Percentiles rank a stretch among this genome's conserved stretches.
Evolutionary conservation across 2,329 filamentous ascomycete species (phyloP).

Genomic region (Alternaria sp.): DNA sequence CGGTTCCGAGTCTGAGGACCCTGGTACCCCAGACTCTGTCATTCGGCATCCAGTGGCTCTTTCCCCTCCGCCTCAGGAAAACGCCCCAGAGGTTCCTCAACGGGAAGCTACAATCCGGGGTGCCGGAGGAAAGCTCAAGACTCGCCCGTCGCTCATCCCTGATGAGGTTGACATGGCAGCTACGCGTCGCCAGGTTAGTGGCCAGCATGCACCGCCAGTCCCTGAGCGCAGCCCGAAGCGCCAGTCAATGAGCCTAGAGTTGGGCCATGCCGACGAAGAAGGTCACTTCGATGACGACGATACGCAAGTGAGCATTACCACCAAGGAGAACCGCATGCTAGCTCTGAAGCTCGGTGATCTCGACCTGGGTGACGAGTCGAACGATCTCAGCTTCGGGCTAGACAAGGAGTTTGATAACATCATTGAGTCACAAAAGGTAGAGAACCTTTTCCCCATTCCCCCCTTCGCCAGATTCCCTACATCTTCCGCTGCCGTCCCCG

Average conservation of each 20-base stretch:
- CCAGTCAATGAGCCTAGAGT: constrained; percentile 43
- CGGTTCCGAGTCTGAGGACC: constrained; percentile 65
- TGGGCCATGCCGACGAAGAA: constrained; percentile 43
- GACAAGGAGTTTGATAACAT: constrained; percentile 94
- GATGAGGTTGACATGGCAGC: constrained; percentile 88
- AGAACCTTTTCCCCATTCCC: constrained; percentile 52
- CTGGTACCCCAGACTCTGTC: constrained; percentile 85
- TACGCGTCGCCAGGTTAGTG: constrained; percentile 82
- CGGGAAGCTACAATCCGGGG: constrained; percentile 87
- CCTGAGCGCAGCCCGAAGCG: constrained; percentile 48
- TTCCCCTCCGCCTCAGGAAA: constrained; percentile 49
- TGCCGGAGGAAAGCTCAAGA: constrained; percentile 85
- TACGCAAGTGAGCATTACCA: constrained; percentile 37
- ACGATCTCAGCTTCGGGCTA: constrained; percentile 82
- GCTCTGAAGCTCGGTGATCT: constrained; percentile 84
- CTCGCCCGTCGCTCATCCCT: constrained; percentile 84
- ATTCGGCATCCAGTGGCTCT: constrained; percentile 73
- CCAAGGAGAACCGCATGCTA: constrained; percentile 60
- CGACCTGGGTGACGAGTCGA: constrained; percentile 71
- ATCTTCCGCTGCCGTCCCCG: constrained; percentile 25
- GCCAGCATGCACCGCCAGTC: constrained; percentile 63
- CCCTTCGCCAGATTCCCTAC: constrained; percentile 41
- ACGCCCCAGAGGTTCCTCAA: constrained; percentile 76
- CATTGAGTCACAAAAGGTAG: constrained; percentile 96
- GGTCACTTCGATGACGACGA: constrained; percentile 43